Conservation (phyloP, 176 grass and related monocot genomes). For the Aegilops tauschii region DNA sequence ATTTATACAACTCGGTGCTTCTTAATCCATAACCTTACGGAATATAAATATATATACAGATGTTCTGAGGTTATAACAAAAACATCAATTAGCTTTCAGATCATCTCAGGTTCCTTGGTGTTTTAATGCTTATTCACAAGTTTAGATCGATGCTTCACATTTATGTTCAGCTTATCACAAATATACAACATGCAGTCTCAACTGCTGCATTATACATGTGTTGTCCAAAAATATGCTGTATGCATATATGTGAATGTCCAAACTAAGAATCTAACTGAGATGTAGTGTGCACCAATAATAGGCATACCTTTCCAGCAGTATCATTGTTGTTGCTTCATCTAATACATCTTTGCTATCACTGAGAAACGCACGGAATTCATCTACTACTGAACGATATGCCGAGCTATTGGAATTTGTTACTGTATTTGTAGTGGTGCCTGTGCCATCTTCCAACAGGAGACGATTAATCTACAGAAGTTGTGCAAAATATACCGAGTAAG, state of each 20-base stretch:
- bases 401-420: slow-evolving; percentile 50
- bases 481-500: slow-evolving; percentile 21
- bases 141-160: background rate
- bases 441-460: slow-evolving; percentile 83
- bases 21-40: background rate
- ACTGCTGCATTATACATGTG: background rate
- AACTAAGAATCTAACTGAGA: slow-evolving; percentile 3
- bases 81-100: background rate
- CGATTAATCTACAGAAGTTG: slow-evolving; percentile 85
- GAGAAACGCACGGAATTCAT: slow-evolving; percentile 89
- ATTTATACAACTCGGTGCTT: background rate
- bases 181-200: background rate
- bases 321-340: slow-evolving; percentile 98
- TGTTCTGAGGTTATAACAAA: background rate
- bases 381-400: slow-evolving; percentile 67
- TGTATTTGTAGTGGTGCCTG: slow-evolving; percentile 35
- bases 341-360: slow-evolving; percentile 96
- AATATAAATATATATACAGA: background rate
- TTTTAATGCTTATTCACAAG: background rate
- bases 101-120: background rate
- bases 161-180: background rate
- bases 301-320: slow-evolving; percentile 74
- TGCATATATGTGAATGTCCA: background rate
- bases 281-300: background rate
- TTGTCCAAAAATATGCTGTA: background rate